Evolutionary conservation across 768 basidiomycete genomes (phyloP), one percentile per base, ranked within the genome.

Genomic region (Boletus sp.): DNA sequence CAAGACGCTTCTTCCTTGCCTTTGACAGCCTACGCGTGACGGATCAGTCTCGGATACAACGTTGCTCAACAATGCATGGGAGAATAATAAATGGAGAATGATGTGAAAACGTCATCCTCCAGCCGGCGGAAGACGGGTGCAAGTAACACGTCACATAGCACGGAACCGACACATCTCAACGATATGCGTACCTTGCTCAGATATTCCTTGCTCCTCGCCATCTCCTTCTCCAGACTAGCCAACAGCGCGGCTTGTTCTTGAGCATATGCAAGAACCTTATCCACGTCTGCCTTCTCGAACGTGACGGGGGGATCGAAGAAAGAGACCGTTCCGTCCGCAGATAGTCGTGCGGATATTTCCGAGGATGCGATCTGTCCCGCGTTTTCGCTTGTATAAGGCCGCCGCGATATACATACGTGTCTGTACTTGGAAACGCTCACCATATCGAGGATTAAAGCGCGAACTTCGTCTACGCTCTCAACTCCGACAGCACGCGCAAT

Each of bases 321-420:
- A 1, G 84, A 84, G 19, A 93, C 89, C 0, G 87, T 88, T 5
- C 82, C 86, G 49, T 82, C 77, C 1, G 80, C 78, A 2, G 84
- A 83, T 33, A 93, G 80, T 38, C 77, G 78, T 0, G 88, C 90
- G 21, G 77, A 79, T 57, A 93, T 85, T 56, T 90, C 87, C 51
- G 75, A 77, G 0, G 78, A 75, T 64, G 87, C 85, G 58, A 93
- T 87, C 90, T 91, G 59, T 9, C 3, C 9, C 23, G 35, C 17
- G 8, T 10, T n/a, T 46, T 3, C 32, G 37, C 33, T 47, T 25
- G 23, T 52, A 19, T 47, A 59, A 7, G 33, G 44, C 30, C 13
- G 11, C 30, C 19, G 8, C 13, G 5, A 19, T 1, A n/a, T 13
- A 41, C 37, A 45, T 15, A 1, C 23, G 8, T 11, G n/a, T 23